Evolutionary conservation across 352 stramenopile species (phyloP).

Genomic region (Phytophthora aleatoria): DNA sequence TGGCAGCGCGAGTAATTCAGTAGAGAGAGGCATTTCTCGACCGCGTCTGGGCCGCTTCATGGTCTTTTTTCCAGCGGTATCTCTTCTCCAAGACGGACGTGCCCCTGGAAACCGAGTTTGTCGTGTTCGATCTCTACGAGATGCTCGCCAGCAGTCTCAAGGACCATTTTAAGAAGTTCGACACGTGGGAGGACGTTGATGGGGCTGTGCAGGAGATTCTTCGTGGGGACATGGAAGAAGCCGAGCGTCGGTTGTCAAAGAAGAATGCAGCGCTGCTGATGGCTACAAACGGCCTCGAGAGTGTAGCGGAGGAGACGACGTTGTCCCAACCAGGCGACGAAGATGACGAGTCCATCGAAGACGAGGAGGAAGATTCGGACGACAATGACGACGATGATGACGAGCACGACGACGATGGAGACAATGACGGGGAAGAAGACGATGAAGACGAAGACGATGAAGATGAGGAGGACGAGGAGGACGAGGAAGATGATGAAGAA

Average conservation of each 20-base stretch:
- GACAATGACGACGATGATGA: conserved; percentile 67
- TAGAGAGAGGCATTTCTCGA: conserved; percentile 84
- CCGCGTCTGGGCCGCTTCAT: conserved; percentile 90
- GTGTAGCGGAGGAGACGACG: conserved; percentile 40
- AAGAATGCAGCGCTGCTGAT: conserved; percentile 53
- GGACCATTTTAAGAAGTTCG: conserved; percentile 72
- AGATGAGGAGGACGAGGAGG: conserved; percentile 68
- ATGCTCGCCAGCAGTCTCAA: conserved; percentile 55
- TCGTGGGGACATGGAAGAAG: conserved; percentile 66
- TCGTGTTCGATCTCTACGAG: conserved; percentile 86
- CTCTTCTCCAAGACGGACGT: conserved; percentile 95
- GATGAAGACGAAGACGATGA: conserved; percentile 83
- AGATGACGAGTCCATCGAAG: conserved; percentile 43
- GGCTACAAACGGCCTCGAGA: conserved; percentile 36
- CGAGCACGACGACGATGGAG: conserved; percentile 57
- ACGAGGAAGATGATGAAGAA: conserved; percentile 68
- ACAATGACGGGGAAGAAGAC: conserved; percentile 54
- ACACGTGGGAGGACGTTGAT: conserved; percentile 83
- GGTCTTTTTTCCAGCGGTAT: conserved; percentile 95
- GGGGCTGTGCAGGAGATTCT: conserved; percentile 58
- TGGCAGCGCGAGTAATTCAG: conserved; percentile 39
- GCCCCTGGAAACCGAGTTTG: conserved; percentile 94
- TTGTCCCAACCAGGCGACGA: conserved; percentile 46
- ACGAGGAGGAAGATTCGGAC: conserved; percentile 63
- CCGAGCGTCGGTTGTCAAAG: conserved; percentile 67